phyloP scores from a whole-genome alignment of 345 rosid species.

The Melaleuca quinquenervia region DNA sequence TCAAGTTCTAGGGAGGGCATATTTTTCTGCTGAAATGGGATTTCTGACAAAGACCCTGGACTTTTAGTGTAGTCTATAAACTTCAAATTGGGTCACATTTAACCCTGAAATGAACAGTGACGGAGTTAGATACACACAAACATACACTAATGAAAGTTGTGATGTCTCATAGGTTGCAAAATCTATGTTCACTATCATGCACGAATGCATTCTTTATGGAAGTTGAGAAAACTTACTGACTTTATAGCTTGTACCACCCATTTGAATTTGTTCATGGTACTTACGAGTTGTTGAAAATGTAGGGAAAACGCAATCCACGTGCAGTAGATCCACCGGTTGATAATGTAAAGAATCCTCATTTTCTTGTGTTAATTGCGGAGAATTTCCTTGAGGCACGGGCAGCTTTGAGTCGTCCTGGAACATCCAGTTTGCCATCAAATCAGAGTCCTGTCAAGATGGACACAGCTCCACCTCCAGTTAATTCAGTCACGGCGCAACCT shows the following conservation, averaged over 20 bases:
- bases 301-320: slow-evolving; percentile 73
- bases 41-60: background rate
- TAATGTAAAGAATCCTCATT: slow-evolving; percentile 54
- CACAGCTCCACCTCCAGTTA: slow-evolving; percentile 54
- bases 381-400: slow-evolving; percentile 86
- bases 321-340: slow-evolving; percentile 64
- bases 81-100: background rate
- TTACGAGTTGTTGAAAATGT: slow-evolving; percentile 12
- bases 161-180: background rate
- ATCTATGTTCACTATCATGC: background rate
- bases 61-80: background rate
- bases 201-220: background rate
- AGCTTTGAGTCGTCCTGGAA: slow-evolving; percentile 71
- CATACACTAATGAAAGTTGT: background rate
- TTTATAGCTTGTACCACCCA: background rate
- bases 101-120: background rate
- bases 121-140: background rate
- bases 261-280: slow-evolving; percentile 5
- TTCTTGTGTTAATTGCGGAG: slow-evolving; percentile 80
- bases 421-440: slow-evolving; percentile 46
- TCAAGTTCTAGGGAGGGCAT: background rate
- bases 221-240: background rate
- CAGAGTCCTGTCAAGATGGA: slow-evolving; percentile 81
- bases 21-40: background rate
- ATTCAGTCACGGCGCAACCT: slow-evolving; percentile 56